phyloP scores from a whole-genome alignment of 2,329 filamentous ascomycete genomes.

The Myotisia sp. region DNA sequence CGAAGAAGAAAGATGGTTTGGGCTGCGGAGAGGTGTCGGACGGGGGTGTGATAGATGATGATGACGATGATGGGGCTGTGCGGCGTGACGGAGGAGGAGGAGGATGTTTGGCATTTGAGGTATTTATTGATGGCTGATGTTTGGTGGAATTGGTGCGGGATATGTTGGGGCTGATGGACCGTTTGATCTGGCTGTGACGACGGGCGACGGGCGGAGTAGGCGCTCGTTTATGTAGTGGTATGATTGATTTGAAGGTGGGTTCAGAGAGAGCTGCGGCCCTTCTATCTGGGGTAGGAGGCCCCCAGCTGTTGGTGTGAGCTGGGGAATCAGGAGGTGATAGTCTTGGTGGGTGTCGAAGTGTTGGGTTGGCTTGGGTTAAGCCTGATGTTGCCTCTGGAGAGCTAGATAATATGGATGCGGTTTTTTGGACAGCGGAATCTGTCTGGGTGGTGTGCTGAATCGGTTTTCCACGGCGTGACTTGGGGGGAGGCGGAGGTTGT shows the following conservation, averaged over 20 bases:
- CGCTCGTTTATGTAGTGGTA: slow-evolving; percentile 28
- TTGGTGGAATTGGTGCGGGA: slow-evolving; percentile 30
- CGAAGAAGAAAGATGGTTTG: not conserved
- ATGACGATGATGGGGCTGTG: not conserved
- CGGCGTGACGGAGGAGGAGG: slow-evolving; percentile 44
- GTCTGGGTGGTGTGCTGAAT: slow-evolving; percentile 39
- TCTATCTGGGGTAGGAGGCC: slow-evolving; percentile 1
- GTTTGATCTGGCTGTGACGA: slow-evolving; percentile 33
- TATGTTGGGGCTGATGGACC: slow-evolving; percentile 16
- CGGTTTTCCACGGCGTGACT: slow-evolving; percentile 62
- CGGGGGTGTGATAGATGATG: not conserved
- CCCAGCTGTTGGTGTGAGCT: not conserved
- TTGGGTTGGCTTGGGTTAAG: not conserved
- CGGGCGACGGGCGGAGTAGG: slow-evolving; percentile 37
- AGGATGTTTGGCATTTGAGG: slow-evolving; percentile 28
- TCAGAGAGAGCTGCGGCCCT: slow-evolving; percentile 5
- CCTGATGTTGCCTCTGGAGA: slow-evolving; percentile 5
- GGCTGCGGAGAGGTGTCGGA: no score
- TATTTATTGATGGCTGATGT: slow-evolving; percentile 23
- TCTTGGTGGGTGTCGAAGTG: slow-evolving; percentile 12
- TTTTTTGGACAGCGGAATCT: no score
- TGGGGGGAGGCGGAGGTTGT: slow-evolving; percentile 45
- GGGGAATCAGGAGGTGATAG: slow-evolving; percentile 13
- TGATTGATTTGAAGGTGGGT: slow-evolving; percentile 3
- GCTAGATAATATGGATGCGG: no score